Evolutionary conservation across 352 stramenopile species (phyloP).

Genomic region (Globisporangium cylindrosporum): DNA sequence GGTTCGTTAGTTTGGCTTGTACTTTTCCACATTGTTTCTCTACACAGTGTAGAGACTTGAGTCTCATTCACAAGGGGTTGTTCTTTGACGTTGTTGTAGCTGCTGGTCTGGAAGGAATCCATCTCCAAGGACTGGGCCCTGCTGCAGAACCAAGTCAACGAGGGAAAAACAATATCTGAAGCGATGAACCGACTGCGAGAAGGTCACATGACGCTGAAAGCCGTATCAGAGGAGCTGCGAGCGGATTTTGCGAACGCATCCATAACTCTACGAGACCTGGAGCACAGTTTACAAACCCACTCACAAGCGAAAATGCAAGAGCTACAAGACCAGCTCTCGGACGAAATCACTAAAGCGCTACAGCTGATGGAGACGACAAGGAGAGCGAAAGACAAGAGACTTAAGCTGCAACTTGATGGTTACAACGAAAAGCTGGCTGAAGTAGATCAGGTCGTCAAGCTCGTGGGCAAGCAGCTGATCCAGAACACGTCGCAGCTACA

Average conservation of each 20-base stretch:
- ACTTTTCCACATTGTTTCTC: background rate
- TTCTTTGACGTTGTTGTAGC: background rate
- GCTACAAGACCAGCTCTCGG: background rate
- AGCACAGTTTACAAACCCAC: slow-evolving; percentile 21
- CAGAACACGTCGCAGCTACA: slow-evolving; percentile 66
- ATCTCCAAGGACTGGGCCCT: slow-evolving; percentile 10
- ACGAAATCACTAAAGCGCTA: background rate
- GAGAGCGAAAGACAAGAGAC: slow-evolving; percentile 20
- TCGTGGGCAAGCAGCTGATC: slow-evolving; percentile 62
- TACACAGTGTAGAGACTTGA: background rate
- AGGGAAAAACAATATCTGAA: background rate
- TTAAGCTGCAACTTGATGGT: slow-evolving; percentile 22
- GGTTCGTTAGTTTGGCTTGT: background rate
- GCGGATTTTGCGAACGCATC: slow-evolving; percentile 14
- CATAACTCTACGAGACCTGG: background rate
- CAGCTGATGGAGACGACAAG: background rate
- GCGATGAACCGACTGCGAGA: background rate
- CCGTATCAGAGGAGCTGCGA: slow-evolving; percentile 1
- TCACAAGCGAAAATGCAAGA: slow-evolving; percentile 7
- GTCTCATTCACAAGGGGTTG: background rate
- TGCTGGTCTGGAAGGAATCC: slow-evolving; percentile 16
- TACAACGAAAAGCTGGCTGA: slow-evolving; percentile 44
- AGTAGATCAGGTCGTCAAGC: slow-evolving; percentile 59
- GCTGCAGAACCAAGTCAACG: slow-evolving; percentile 5
- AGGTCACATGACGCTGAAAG: background rate